Evolutionary conservation across 2,329 filamentous ascomycete species (phyloP).

Genomic region (Calonectria ilicicola): DNA sequence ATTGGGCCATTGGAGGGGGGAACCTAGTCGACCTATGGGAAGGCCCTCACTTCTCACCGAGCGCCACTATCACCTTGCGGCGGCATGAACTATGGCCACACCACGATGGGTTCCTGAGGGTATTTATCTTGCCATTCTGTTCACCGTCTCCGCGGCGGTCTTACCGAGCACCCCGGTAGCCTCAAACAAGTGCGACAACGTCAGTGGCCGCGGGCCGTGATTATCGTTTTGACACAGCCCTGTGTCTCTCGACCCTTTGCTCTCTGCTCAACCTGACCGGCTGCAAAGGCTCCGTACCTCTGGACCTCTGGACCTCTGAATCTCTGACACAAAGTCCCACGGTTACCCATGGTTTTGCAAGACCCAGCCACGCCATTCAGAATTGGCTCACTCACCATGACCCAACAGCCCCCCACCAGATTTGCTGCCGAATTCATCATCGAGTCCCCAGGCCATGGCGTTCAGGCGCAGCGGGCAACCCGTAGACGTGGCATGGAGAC

Average conservation of each 20-base stretch:
- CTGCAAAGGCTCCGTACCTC: too few species aligned
- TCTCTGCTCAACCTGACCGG: constrained; percentile 6
- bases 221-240: constrained; percentile 3
- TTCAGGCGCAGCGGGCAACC: constrained; percentile 39
- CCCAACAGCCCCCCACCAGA: constrained; percentile 30
- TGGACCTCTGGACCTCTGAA: too few species aligned
- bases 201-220: constrained; percentile 5
- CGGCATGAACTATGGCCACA: constrained; percentile 35
- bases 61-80: constrained; percentile 41
- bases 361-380: constrained; percentile 8
- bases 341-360: constrained; percentile 15
- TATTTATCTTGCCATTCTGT: not conserved
- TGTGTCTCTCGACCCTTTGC: not conserved
- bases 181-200: constrained; percentile 6
- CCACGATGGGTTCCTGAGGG: constrained; percentile 13
- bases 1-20: constrained; percentile 37
- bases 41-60: constrained; percentile 30
- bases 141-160: constrained; percentile 18
- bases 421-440: constrained; percentile 41
- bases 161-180: constrained; percentile 17
- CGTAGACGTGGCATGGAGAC: constrained; percentile 40
- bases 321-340: constrained; percentile 1
- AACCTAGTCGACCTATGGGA: constrained; percentile 22
- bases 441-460: constrained; percentile 37
- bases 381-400: constrained; percentile 33